Percentiles rank a stretch among this genome's conserved stretches.
Evolutionary conservation across 2,329 filamentous ascomycete species (phyloP).

Genomic region (Cercospora zeae-maydis): DNA sequence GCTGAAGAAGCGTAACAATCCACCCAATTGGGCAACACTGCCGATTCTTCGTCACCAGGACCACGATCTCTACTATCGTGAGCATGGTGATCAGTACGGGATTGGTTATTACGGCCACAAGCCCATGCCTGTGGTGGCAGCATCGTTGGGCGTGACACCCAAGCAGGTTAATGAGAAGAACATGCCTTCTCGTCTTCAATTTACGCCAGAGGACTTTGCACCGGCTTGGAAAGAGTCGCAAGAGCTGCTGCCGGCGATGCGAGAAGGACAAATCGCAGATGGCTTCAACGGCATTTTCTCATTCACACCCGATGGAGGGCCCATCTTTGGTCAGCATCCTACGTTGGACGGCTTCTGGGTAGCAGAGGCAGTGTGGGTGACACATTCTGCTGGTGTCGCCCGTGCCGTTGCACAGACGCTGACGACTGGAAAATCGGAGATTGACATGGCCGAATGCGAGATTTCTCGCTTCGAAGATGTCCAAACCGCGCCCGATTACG

Average conservation of each 20-base stretch:
- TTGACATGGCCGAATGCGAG: conserved; percentile 59
- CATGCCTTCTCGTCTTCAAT: conserved; percentile 61
- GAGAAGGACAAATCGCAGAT: conserved; percentile 51
- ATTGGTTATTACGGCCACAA: conserved; percentile 64
- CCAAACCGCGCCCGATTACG: conserved; percentile 55
- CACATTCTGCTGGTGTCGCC: conserved; percentile 61
- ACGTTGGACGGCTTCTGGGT: conserved; percentile 60
- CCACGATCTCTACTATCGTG: conserved; percentile 61
- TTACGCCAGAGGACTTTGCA: conserved; percentile 58
- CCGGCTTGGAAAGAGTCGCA: conserved; percentile 58
- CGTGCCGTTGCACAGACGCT: conserved; percentile 58
- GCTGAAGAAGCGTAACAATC: conserved; percentile 42
- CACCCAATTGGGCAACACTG: conserved; percentile 50
- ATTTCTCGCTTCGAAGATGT: conserved; percentile 60
- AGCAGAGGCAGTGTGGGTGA: conserved; percentile 65
- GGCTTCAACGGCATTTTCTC: conserved; percentile 66
- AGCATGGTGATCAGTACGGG: conserved; percentile 60
- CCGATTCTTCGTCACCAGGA: conserved; percentile 63
- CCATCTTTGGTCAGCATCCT: conserved; percentile 57
- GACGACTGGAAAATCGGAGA: conserved; percentile 53
- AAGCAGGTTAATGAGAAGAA: conserved; percentile 55
- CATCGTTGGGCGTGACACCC: conserved; percentile 52
- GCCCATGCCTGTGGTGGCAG: conserved; percentile 58
- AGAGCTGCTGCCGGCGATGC: conserved; percentile 53
- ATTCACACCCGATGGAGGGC: conserved; percentile 62